Evolutionary conservation across 148 eudicot species (phyloP), one percentile per base, ranked within the genome.

Genomic region (Limonium bicolor): DNA sequence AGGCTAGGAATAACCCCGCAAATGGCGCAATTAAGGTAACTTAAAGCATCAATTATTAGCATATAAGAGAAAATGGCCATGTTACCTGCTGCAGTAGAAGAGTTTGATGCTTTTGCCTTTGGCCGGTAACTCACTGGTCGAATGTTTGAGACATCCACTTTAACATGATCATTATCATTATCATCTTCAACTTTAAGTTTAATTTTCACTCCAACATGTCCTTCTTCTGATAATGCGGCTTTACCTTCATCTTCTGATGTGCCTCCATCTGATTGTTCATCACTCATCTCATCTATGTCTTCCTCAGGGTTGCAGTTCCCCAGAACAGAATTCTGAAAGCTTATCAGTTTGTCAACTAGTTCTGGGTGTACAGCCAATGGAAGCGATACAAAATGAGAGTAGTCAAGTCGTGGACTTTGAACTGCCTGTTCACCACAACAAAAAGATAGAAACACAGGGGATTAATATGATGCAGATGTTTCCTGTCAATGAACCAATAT

Each of bases 371-470:
- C 61, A 45, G 92, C 84, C 64, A 88, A 75, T 35, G 97, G 97
- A 56, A 88, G 80, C 12, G 97, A 88, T 31, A 88, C 48, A 47
- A 88, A 88, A 62, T 88, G 97, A 55, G 97, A 73, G 70, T 80
- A 88, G 38, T 71, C 72, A 2, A 83, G 62, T 22, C 42, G 46
- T 49, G 73, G 74, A 64, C 84, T 72, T 28, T 70, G 70, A 27
- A 78, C 82, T 45, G 63, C 86, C 97, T 88, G 79, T 54, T 41
- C 15, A 46, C 22, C 51, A 36, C 41, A 48, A 41, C 25, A 49
- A 55, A 41, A 6, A 37, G 19, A 37, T 31, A 11, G 36, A 40
- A 55, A 66, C 34, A 20, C 24, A 54, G 33, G 13, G 25, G n/a
- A 54, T n/a, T n/a, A n/a, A n/a, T n/a, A n/a, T n/a, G n/a, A n/a